These are phyloP conservation scores for Beauveria asiatica DNA, from an alignment of 2,329 filamentous ascomycete genomes.

Conservation along the genomic window DNA sequence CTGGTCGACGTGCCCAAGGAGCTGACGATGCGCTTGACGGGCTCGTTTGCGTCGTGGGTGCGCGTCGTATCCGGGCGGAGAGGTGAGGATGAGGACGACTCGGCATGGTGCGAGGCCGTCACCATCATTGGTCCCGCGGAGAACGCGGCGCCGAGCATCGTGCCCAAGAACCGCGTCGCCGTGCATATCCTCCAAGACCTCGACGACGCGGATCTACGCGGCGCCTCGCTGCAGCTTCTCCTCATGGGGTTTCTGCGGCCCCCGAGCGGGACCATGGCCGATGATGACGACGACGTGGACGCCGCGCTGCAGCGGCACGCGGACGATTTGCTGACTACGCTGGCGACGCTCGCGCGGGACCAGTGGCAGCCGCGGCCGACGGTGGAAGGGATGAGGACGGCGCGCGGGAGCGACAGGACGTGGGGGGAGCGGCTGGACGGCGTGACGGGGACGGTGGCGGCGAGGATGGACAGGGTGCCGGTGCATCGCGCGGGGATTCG, in stretches of 20 bases:
- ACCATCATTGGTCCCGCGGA: conserved; percentile 47
- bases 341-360: conserved; percentile 38
- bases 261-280: not conserved
- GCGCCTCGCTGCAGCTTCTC: conserved; percentile 40
- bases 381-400: conserved; percentile 29
- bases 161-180: conserved; percentile 40
- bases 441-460: conserved; percentile 41
- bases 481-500: conserved; percentile 51
- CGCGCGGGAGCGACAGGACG: conserved; percentile 32
- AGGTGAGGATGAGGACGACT: conserved; percentile 17
- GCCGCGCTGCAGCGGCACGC: conserved; percentile 23
- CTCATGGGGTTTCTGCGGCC: conserved; percentile 52
- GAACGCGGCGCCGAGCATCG: conserved; percentile 35
- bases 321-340: conserved; percentile 33
- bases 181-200: conserved; percentile 48
- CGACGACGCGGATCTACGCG: conserved; percentile 31
- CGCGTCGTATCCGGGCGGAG: conserved; percentile 25
- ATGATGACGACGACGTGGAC: conserved; percentile 11
- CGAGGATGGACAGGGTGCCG: conserved; percentile 48
- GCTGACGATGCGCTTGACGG: conserved; percentile 44
- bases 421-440: conserved; percentile 38
- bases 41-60: conserved; percentile 59
- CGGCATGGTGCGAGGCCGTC: conserved; percentile 51
- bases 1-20: conserved; percentile 43
- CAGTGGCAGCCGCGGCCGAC: conserved; percentile 36